Evolutionary conservation across 169 alveolate genomes (phyloP).

Genomic region (Amoebophrya sp.): DNA sequence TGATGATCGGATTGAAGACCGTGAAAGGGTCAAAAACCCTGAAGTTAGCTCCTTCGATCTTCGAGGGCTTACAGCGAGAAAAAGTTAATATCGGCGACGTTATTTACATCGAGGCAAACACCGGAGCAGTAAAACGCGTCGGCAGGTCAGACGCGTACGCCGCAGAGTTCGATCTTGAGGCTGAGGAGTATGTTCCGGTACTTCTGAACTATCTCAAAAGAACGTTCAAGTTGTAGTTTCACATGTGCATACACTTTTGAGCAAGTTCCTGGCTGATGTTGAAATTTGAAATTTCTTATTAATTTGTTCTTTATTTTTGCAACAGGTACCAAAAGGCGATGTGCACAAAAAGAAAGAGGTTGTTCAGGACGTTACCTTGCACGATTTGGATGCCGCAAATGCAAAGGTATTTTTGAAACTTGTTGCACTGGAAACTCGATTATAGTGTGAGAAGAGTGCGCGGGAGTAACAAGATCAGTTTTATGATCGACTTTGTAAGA

Average conservation of each 20-base stretch:
- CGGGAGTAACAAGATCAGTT: too few species aligned
- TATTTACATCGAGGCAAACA: slow-evolving; percentile 91
- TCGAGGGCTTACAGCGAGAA: slow-evolving; percentile 90
- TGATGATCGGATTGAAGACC: slow-evolving; percentile 87
- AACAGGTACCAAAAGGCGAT: slow-evolving; percentile 95
- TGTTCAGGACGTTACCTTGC: slow-evolving; percentile 96
- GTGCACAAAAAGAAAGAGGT: slow-evolving; percentile 99
- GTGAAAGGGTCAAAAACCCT: slow-evolving; percentile 94
- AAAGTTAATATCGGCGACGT: slow-evolving; percentile 70
- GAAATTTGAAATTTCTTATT: too few species aligned
- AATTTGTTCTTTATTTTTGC: too few species aligned
- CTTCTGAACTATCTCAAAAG: not conserved
- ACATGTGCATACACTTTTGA: too few species aligned
- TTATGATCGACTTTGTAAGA: too few species aligned
- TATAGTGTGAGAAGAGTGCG: too few species aligned
- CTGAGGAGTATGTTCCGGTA: slow-evolving; percentile 75
- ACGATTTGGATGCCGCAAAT: slow-evolving; percentile 98
- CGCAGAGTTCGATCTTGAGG: slow-evolving; percentile 96
- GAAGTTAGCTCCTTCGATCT: slow-evolving; percentile 91
- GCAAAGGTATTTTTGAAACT: slow-evolving; percentile 70
- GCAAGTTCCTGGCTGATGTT: too few species aligned
- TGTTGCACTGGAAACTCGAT: not conserved
- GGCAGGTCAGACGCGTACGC: slow-evolving; percentile 97
- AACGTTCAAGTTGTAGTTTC: too few species aligned
- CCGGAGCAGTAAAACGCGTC: slow-evolving; percentile 95